Base-by-base conservation (phyloP, 257 asterid species). In the Henckelia pumila region DNA sequence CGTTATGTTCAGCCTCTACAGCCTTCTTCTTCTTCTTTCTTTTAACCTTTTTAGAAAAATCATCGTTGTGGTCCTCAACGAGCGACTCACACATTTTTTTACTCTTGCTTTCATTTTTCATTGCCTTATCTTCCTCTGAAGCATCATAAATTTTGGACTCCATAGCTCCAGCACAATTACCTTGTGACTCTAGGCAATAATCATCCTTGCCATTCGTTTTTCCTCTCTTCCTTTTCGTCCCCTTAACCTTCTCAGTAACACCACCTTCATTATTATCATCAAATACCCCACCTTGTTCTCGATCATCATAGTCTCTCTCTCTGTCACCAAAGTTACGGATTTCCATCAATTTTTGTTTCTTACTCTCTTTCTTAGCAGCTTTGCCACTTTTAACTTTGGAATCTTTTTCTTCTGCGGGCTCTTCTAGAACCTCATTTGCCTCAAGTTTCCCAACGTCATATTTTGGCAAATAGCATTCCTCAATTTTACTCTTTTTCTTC, bases 191-290 rank as follows among this genome's bases (percentile, higher is more conserved):
- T 23, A 26, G 20, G 56, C 56, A 8, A 70, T 58, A 21, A 64
- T 59, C 72, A 61, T 32, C 72, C 64, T 69, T 22, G 37, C 61
- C 22, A 69, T 37, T 55, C 44, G 50, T 61, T 30, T 52, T 71
- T 21, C 56, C 70, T 30, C 57, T 80, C 59, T 71, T 64, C 60
- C 60, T 71, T 67, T 74, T 66, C 80, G 77, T 75, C 78, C 64
- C 64, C 32, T 56, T 67, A 32, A 50, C 63, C 56, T 21, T 11
- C 37, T 67, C 82, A 14, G 19, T 8, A 64, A 23, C 63, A 64
- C 49, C n/a, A 21, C 22, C 55, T 29, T 24, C 14, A 58, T 21
- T 1, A 26, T 52, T 30, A 52, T 57, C 73, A 61, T 44, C 44
- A 40, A 30, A 55, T 37, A 2, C 25, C 21, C 47, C 56, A 30